Evolutionary conservation across 805 yeast genomes (phyloP), one percentile per base, ranked within the genome.

Genomic region (Candida hungchunana): DNA sequence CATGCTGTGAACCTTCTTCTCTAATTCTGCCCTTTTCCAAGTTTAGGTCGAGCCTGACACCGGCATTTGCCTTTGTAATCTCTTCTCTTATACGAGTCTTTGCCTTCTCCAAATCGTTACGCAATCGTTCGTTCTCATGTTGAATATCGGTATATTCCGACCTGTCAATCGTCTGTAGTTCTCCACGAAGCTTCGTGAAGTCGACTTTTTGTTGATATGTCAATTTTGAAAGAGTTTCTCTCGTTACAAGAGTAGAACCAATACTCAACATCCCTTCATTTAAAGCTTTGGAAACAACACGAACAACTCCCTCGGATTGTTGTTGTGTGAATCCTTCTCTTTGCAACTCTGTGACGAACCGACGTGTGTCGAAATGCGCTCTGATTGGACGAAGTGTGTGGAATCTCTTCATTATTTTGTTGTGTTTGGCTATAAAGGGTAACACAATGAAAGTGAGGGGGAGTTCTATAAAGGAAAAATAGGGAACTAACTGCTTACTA

Each of bases 201-300:
- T 93, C 97, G 21, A 93, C 97, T 50, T 90, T 86, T 53, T 93
- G 97, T 57, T 90, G 96, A 59, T 93, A 93, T 4, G 96, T 82
- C 54, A 88, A 74, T 47, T 88, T 79, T 20, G 85, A 78, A 29
- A 90, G 70, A 29, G 81, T 78, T 49, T 88, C 96, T 49, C 87
- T 81, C 18, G 88, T 77, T n/a, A 90, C 95, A 38, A 90, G 63
- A 52, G 82, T 82, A 25, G 79, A 69, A 8, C 89, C 78, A 18
- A 87, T 79, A 37, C 82, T 76, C 16, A 73, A 71, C 20, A 88
- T 77, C 5, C 96, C 93, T 44, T 86, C 93, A 50, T 79, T 79
- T 19, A 90, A 73, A 0, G 95, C 87, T 30, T 72, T 68, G 26
- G 81, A 69, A 42, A 93, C 78, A 5, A 88, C 77, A 26, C 67